A percentile compares a stretch with the other conserved stretches of the same genome.
phyloP scores from a whole-genome alignment of 257 asterid genomes.

The Solanum lycopersicoides region DNA sequence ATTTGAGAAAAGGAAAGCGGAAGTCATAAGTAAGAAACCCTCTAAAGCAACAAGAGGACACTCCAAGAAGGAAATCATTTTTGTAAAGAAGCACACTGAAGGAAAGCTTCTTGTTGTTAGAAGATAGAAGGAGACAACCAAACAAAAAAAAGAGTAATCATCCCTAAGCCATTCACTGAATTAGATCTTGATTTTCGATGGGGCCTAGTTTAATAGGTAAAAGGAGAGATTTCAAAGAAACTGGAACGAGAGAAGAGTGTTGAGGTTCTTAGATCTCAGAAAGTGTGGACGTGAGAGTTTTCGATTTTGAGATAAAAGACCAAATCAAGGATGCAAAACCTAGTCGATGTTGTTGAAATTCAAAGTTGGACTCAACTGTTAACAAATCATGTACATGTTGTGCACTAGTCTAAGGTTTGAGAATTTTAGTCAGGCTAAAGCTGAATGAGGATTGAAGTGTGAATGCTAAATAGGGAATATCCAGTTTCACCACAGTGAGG shows the following conservation, averaged over 20 bases:
- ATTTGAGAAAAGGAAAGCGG: not conserved
- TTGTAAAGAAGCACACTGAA: not conserved
- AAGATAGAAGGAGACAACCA: not conserved
- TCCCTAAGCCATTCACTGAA: not conserved
- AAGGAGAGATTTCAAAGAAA: no score
- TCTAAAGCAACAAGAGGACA: not conserved
- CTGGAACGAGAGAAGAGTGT: no score
- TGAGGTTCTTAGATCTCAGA: not conserved
- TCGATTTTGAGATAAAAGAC: no score
- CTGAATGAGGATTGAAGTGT: not conserved
- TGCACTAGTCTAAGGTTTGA: not conserved
- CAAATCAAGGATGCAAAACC: no score
- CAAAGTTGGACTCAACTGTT: no score
- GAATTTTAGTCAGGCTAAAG: not conserved
- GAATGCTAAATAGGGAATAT: not conserved
- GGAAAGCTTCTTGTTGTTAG: not conserved
- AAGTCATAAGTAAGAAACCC: not conserved
- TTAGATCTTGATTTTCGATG: not conserved
- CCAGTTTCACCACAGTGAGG: not conserved
- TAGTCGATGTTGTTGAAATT: no score
- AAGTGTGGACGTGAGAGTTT: not conserved
- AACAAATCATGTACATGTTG: no score
- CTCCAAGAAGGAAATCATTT: not conserved
- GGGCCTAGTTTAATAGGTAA: not conserved
- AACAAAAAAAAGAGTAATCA: no score